Percentiles rank a stretch among this genome's conserved stretches.
Conservation (phyloP, 1,284 basidiomycete species). For the Ustilago lituana region DNA sequence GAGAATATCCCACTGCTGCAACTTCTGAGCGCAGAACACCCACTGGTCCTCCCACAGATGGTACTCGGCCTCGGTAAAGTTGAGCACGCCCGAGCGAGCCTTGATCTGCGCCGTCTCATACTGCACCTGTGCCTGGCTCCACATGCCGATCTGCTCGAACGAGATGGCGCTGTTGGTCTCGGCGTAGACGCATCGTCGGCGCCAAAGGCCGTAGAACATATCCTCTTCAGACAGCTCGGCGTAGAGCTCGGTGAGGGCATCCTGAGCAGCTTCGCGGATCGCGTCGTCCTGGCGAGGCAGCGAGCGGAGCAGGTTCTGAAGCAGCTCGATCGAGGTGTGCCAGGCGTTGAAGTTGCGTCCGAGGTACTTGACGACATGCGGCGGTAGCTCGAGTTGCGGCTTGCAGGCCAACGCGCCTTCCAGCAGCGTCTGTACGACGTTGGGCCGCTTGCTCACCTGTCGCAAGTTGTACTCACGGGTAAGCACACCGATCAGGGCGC, state of each 20-base stretch:
- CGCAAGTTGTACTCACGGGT: constrained; percentile 92
- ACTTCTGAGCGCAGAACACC: constrained; percentile 93
- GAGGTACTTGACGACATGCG: constrained; percentile 94
- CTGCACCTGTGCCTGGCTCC: constrained; percentile 87
- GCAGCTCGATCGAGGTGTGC: constrained; percentile 88
- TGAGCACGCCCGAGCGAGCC: constrained; percentile 81
- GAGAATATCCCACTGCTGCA: constrained; percentile 95
- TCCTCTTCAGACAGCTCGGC: constrained; percentile 96
- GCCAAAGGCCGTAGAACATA: constrained; percentile 96
- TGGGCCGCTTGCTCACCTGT: constrained; percentile 90
- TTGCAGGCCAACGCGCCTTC: constrained; percentile 83
- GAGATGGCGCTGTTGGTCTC: constrained; percentile 94
- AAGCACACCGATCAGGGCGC: constrained; percentile 87
- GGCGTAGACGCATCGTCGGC: constrained; percentile 83
- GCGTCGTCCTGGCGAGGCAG: constrained; percentile 76
- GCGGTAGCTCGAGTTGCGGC: constrained; percentile 87
- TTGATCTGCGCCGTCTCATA: constrained; percentile 93
- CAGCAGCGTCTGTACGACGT: constrained; percentile 91
- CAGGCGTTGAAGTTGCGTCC: constrained; percentile 96
- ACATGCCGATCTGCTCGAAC: constrained; percentile 96
- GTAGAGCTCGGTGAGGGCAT: constrained; percentile 93
- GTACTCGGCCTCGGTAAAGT: constrained; percentile 95
- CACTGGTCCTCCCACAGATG: constrained; percentile 99
- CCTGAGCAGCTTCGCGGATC: constrained; percentile 84
- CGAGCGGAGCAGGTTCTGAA: constrained; percentile 79